Conservation (phyloP, 306 rosid genomes). For the Morella rubra region DNA sequence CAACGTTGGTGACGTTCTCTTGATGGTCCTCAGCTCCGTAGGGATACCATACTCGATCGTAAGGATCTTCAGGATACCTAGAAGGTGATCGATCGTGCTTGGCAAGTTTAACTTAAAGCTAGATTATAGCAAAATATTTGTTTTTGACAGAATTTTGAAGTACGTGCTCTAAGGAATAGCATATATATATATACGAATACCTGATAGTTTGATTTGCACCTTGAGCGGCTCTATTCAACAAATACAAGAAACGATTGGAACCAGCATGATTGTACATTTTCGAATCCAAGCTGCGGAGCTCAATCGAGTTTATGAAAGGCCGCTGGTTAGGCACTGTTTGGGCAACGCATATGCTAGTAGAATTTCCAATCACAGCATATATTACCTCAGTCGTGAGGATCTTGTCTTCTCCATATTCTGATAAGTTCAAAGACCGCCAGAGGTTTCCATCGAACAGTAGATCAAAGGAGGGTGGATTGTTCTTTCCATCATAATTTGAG, state of each 20-base stretch:
- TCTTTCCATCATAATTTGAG: constrained; percentile 24
- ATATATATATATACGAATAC: constrained; percentile 1
- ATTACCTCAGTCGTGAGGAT: constrained; percentile 26
- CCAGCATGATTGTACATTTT: constrained; percentile 37
- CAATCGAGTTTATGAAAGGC: constrained; percentile 48
- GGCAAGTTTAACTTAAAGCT: too few species aligned
- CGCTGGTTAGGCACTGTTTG: constrained; percentile 38
- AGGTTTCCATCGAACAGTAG: constrained; percentile 33
- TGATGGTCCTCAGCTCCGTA: too few species aligned
- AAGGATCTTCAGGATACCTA: constrained; percentile 42
- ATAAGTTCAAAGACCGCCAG: constrained; percentile 18
- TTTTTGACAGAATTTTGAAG: too few species aligned
- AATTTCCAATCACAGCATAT: constrained; percentile 32
- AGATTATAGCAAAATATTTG: too few species aligned
- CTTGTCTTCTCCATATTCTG: neutral
- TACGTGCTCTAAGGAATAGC: constrained; percentile 11
- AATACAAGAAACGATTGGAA: constrained; percentile 26
- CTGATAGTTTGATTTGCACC: constrained; percentile 23
- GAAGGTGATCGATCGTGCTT: neutral
- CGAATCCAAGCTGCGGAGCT: constrained; percentile 37
- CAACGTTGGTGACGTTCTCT: constrained; percentile 19
- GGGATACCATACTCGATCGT: constrained; percentile 39
- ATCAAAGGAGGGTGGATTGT: constrained; percentile 33
- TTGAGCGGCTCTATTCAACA: constrained; percentile 35
- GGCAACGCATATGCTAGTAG: constrained; percentile 45